Percentiles rank a stretch among this genome's conserved stretches.
Conservation (phyloP, 1,284 basidiomycete species). For the Thelephora terrestris region DNA sequence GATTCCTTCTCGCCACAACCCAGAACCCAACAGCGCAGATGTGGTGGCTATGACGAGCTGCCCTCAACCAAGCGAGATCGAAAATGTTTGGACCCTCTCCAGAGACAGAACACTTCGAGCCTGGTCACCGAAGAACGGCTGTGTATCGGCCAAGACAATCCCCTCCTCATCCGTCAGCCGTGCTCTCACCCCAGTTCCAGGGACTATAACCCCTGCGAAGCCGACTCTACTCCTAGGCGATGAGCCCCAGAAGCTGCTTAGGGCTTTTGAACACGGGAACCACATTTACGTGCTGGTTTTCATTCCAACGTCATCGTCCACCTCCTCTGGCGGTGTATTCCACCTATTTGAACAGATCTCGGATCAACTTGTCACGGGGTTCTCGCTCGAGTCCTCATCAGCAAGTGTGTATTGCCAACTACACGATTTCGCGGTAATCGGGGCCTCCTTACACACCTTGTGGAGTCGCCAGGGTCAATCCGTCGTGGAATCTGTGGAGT, state of each 20-base stretch:
- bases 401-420: constrained; percentile 57
- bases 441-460: constrained; percentile 46
- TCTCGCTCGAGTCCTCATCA: constrained; percentile 46
- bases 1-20: constrained; percentile 42
- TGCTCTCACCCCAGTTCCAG: constrained; percentile 25
- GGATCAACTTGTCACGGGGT: constrained; percentile 47
- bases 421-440: constrained; percentile 59
- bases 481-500: constrained; percentile 45
- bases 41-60: constrained; percentile 59
- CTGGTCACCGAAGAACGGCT: constrained; percentile 69
- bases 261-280: constrained; percentile 36
- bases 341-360: constrained; percentile 42
- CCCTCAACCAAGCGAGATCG: constrained; percentile 62
- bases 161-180: constrained; percentile 26
- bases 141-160: constrained; percentile 49
- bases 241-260: constrained; percentile 48
- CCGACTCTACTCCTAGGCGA: constrained; percentile 42
- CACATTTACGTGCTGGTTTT: constrained; percentile 51
- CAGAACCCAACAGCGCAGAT: constrained; percentile 36
- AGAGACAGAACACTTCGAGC: constrained; percentile 76
- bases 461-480: constrained; percentile 75
- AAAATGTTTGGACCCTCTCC: constrained; percentile 77
- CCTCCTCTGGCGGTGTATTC: constrained; percentile 61
- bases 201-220: constrained; percentile 24
- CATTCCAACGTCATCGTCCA: constrained; percentile 51